Percentiles rank a stretch among this genome's conserved stretches.
Conservation (phyloP, 345 rosid species). For the Eutrema yunnanense region DNA sequence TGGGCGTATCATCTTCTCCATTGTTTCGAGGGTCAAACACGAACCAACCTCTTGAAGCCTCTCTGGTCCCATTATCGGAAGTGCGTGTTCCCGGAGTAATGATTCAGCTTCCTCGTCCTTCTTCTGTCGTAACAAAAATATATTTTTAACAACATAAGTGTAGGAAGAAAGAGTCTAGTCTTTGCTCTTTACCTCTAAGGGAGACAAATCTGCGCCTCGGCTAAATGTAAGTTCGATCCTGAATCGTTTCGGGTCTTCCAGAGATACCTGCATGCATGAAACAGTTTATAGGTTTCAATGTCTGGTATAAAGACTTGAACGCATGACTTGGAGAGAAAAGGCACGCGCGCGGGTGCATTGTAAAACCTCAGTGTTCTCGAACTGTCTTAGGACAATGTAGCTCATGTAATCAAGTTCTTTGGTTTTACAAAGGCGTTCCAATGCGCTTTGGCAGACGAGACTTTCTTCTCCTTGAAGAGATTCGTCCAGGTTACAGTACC, state of each 20-base stretch:
- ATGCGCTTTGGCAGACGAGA: conserved; percentile 63
- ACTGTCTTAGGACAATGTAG: conserved; percentile 82
- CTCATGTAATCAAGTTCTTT: conserved; percentile 99
- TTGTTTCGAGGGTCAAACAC: conserved; percentile 75
- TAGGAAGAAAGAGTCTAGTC: neutral
- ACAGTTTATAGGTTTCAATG: neutral
- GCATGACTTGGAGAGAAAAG: neutral
- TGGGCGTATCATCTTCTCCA: conserved; percentile 90
- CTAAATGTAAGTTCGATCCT: conserved; percentile 89
- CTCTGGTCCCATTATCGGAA: conserved; percentile 98
- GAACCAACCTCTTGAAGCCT: conserved; percentile 90
- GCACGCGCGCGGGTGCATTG: neutral
- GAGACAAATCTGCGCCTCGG: conserved; percentile 97
- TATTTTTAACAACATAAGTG: neutral
- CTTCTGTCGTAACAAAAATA: conserved; percentile 30
- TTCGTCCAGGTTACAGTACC: conserved; percentile 94
- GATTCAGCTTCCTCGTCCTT: conserved; percentile 61
- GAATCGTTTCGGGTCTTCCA: conserved; percentile 87
- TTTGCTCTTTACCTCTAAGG: conserved; percentile 60
- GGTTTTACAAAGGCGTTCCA: conserved; percentile 77
- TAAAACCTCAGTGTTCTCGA: conserved; percentile 83
- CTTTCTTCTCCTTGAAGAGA: conserved; percentile 94
- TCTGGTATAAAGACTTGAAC: neutral
- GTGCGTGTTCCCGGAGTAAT: conserved; percentile 85
- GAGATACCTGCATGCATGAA: conserved; percentile 56